Conservation (phyloP, 2,329 filamentous ascomycete genomes). For the Mollisiaceae sp. region DNA sequence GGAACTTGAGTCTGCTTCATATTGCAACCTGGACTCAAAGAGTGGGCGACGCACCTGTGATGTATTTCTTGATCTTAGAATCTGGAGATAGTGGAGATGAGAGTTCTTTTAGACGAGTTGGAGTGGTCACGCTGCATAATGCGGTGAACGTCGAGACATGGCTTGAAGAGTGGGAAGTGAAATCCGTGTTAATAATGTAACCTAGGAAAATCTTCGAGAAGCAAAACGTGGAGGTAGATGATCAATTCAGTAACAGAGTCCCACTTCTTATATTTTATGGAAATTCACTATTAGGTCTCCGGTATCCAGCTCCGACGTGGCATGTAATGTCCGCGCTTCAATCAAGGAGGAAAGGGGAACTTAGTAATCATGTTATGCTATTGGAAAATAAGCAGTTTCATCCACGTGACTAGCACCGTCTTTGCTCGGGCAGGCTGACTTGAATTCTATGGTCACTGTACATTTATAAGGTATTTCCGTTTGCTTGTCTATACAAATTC, state of each 20-base stretch:
- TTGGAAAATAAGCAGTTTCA: too few relatives aligned
- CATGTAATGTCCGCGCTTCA: too few relatives aligned
- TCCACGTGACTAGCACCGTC: too few relatives aligned
- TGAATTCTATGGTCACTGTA: too few relatives aligned
- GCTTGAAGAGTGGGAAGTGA: constrained; percentile 19
- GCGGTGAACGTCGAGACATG: constrained; percentile 10
- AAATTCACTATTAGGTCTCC: not conserved
- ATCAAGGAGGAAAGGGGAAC: too few relatives aligned
- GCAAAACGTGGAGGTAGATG: not conserved
- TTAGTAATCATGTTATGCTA: too few relatives aligned
- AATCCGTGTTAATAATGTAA: not conserved
- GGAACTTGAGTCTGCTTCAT: constrained; percentile 19
- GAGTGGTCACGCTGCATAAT: constrained; percentile 19
- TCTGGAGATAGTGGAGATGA: constrained; percentile 21
- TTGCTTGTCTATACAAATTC: too few relatives aligned
- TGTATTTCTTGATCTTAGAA: constrained; percentile 22
- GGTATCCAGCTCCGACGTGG: not conserved
- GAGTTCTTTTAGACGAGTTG: constrained; percentile 19
- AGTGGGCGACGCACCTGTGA: constrained; percentile 5
- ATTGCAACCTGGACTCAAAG: constrained; percentile 19
- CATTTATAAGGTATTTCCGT: too few relatives aligned
- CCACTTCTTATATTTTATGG: not conserved
- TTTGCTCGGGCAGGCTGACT: too few relatives aligned
- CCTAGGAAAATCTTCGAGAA: not conserved
- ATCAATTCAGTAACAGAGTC: not conserved